A percentile compares a stretch with the other conserved stretches of the same genome.
Conservation (phyloP, 2,329 filamentous ascomycete genomes). For the Cercospora brassicicola region DNA sequence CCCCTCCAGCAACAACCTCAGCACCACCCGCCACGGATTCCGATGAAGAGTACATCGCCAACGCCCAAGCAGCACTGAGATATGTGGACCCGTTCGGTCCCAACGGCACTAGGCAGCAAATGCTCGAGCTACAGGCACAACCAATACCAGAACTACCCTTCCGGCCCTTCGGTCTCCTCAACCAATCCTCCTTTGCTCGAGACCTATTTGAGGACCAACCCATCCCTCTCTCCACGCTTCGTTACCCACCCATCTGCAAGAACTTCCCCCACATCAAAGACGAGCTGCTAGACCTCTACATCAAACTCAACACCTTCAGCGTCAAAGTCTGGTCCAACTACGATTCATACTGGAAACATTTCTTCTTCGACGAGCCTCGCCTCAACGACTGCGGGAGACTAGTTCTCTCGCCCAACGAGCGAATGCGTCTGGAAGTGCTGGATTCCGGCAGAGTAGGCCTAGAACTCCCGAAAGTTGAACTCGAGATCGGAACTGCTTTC, state of each 20-base stretch:
- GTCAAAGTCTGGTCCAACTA: slow-evolving; percentile 28
- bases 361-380: slow-evolving; percentile 13
- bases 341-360: slow-evolving; percentile 10
- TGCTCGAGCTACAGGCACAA: not conserved
- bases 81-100: not conserved
- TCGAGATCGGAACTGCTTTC: slow-evolving; percentile 24
- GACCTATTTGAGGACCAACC: not conserved
- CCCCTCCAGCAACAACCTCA: not conserved
- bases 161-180: not conserved
- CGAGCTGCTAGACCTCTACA: slow-evolving; percentile 14
- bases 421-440: slow-evolving; percentile 10
- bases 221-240: slow-evolving; percentile 11
- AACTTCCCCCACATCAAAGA: slow-evolving; percentile 4
- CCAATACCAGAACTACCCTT: not conserved
- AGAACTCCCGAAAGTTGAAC: slow-evolving; percentile 12
- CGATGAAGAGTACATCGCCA: not conserved
- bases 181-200: not conserved
- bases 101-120: not conserved
- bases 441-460: not conserved
- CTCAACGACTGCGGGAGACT: slow-evolving; percentile 16
- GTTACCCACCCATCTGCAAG: not conserved
- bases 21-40: not conserved
- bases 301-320: slow-evolving; percentile 15
- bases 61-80: not conserved
- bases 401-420: slow-evolving; percentile 9